Conservation (phyloP, 768 basidiomycete genomes). For the Podaxis rugospora region DNA sequence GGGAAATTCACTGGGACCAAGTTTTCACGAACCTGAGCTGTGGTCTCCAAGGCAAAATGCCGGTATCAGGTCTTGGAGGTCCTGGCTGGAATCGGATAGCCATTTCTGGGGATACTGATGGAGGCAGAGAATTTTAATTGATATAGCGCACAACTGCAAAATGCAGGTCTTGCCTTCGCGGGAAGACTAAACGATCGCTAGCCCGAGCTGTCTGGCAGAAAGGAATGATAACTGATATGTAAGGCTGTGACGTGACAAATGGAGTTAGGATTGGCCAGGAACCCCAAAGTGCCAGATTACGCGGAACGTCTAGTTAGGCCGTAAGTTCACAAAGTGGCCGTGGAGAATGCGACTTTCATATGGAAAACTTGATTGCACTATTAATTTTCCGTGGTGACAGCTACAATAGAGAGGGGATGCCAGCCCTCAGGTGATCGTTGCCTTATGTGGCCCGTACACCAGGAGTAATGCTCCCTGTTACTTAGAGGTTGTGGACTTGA, state of each 20-base stretch:
- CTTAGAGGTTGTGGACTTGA: neutral
- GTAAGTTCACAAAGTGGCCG: neutral
- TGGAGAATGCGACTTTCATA: neutral
- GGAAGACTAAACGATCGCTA: neutral
- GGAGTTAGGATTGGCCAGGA: neutral
- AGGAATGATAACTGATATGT: neutral
- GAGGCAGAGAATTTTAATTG: neutral
- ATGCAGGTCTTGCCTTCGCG: constrained; percentile 5
- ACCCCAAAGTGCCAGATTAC: neutral
- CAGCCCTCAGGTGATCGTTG: neutral
- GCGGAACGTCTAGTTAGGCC: neutral
- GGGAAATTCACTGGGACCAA: no score
- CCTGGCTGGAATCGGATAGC: no score
- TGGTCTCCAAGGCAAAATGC: no score
- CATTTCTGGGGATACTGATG: neutral
- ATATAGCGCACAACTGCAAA: neutral
- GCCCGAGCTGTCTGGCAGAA: neutral
- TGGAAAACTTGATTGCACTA: neutral
- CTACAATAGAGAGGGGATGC: neutral
- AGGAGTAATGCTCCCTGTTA: neutral
- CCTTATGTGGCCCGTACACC: neutral
- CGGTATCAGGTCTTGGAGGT: no score
- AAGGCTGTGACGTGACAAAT: neutral
- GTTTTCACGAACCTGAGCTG: no score
- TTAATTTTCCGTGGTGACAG: neutral